Conservation (phyloP, 768 basidiomycete species). For the Amanita jacksonii region DNA sequence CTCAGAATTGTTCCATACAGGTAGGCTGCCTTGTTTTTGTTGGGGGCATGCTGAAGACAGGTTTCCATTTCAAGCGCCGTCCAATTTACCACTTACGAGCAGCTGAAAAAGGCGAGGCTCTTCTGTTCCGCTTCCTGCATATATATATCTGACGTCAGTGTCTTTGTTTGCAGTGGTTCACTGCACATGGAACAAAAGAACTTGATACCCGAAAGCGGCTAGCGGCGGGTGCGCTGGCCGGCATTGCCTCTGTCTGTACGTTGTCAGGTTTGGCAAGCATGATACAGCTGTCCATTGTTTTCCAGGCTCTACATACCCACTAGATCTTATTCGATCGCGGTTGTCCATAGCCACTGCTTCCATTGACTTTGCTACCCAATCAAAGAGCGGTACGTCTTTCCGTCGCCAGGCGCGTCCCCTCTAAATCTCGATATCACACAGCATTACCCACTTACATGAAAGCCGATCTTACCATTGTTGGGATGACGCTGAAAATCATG, state of each 20-base stretch:
- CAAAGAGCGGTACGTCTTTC: constrained; percentile 14
- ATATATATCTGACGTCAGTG: constrained; percentile 23
- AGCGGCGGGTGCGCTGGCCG: constrained; percentile 81
- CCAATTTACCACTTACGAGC: constrained; percentile 85
- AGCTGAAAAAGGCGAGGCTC: constrained; percentile 56
- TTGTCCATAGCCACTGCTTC: constrained; percentile 92
- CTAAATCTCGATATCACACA: constrained; percentile 50
- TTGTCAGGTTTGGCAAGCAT: constrained; percentile 14
- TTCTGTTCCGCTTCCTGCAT: too few species aligned
- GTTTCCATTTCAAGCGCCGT: constrained; percentile 46
- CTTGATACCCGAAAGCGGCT: constrained; percentile 87
- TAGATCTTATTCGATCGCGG: constrained; percentile 89
- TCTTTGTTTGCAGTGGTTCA: constrained; percentile 47
- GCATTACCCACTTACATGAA: constrained; percentile 29
- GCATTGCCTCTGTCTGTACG: constrained; percentile 90
- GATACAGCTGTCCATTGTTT: background rate
- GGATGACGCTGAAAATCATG: constrained; percentile 88
- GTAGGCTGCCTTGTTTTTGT: constrained; percentile 26
- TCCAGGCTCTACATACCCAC: constrained; percentile 80
- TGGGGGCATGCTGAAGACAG: background rate
- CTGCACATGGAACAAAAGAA: constrained; percentile 53
- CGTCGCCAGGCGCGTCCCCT: constrained; percentile 22
- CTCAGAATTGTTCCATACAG: constrained; percentile 88
- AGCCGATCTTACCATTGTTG: constrained; percentile 62
- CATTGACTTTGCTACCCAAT: constrained; percentile 17